Evolutionary conservation across 2,329 filamentous ascomycete species (phyloP), one percentile per base, ranked within the genome.

Genomic region (Colletotrichum chlorophyti): DNA sequence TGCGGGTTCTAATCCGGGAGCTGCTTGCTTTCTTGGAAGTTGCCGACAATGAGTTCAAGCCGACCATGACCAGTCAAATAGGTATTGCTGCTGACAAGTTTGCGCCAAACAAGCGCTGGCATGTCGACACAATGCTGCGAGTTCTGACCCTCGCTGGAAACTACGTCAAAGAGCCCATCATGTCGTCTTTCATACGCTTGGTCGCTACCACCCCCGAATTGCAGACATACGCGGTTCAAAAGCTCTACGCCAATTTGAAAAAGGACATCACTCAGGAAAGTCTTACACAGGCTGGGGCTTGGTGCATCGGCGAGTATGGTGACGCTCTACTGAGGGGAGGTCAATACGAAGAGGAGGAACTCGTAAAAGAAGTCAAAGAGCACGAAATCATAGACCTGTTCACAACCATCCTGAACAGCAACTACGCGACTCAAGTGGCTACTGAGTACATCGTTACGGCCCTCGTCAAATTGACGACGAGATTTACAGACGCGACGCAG

Each of bases 251-350:
- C 17, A 91, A 90, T 61, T 79, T 99, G 53, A 97, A 95, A 73
- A 95, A 96, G 65, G 95, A 99, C 67, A 97, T 99, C 66, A 97
- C 94, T 2, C 95, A 99, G 72, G 96, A 99, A 75, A 96, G 93
- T 63, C 78, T 99, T 63, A 97, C 93, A 8, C 84, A 98, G 62
- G 93, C 94, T 46, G 95, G 91, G 32, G 90, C 95, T 6, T 99
- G 95, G 95, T 96, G 95, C 51, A 97, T 99, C 72, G 95, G 96
- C 69, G 95, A 99, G 76, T 99, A 93, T 69, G 94, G 92, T 11
- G 95, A 99, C 73, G 86, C 90, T 17, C 81, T 99, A n/a, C 81
- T 99, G 31, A 86, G 86, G 60, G 93, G 93, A 31, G 93, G 93
- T 1, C 90, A 95, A 67, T 97, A 96, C 65, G 94, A 98, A 72